Percentiles rank a stretch among this genome's conserved stretches.
Evolutionary conservation across 768 basidiomycete genomes (phyloP).

Genomic region (Suillus cothurnatus): DNA sequence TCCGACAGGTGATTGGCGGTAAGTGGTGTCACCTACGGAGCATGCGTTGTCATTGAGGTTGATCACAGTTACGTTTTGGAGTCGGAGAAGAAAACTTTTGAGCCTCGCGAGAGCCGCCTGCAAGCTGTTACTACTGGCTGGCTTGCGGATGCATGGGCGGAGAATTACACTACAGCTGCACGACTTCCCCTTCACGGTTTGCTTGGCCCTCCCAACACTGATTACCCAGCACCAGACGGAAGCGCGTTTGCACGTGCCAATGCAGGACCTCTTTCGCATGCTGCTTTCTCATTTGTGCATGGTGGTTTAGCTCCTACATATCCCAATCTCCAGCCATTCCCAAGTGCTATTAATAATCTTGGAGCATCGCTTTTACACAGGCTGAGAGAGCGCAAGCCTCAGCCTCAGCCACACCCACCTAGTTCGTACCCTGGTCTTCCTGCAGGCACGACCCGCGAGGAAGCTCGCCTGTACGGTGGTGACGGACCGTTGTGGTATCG

Average conservation of each 20-base stretch:
- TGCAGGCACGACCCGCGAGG: constrained; percentile 59
- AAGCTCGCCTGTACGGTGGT: constrained; percentile 67
- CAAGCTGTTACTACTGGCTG: constrained; percentile 72
- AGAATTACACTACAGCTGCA: constrained; percentile 81
- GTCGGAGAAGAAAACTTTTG: constrained; percentile 83
- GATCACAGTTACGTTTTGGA: constrained; percentile 76
- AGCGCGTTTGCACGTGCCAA: constrained; percentile 34
- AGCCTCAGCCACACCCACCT: constrained; percentile 80
- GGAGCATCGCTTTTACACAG: constrained; percentile 69
- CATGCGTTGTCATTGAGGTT: constrained; percentile 12
- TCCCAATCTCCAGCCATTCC: constrained; percentile 76
- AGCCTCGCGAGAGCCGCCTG: constrained; percentile 68
- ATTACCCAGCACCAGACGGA: constrained; percentile 45
- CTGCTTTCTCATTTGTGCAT: constrained; percentile 91
- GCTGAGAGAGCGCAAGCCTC: constrained; percentile 64
- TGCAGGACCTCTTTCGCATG: constrained; percentile 61
- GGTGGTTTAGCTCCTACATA: constrained; percentile 87
- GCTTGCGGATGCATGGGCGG: constrained; percentile 81
- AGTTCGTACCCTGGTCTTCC: constrained; percentile 76
- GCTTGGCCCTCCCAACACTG: constrained; percentile 67
- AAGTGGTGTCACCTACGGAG: constrained; percentile 17
- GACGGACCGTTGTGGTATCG: constrained; percentile 95
- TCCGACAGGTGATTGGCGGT: constrained; percentile 83
- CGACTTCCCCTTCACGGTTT: constrained; percentile 80
- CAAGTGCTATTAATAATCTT: constrained; percentile 78